Conservation (phyloP, 2,329 filamentous ascomycete species). For the Cryphonectria naterciae region DNA sequence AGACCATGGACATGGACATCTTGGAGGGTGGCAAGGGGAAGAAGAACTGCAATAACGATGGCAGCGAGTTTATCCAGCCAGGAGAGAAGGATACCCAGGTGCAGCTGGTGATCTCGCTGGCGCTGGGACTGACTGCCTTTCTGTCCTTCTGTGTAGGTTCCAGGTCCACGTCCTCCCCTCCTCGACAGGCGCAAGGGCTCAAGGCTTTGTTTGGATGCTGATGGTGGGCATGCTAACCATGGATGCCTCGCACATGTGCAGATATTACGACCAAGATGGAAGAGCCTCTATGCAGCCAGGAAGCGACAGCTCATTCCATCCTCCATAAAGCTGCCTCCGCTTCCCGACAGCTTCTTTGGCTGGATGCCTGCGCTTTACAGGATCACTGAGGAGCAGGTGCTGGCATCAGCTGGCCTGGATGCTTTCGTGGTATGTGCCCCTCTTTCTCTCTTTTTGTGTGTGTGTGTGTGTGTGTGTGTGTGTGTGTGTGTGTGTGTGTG, state of each 20-base stretch:
- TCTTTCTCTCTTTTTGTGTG: no score
- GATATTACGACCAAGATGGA: conserved; percentile 90
- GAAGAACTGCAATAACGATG: conserved; percentile 30
- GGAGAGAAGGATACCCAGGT: conserved; percentile 55
- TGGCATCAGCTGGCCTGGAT: conserved; percentile 89
- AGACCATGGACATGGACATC: conserved; percentile 12
- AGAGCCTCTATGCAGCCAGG: conserved; percentile 84
- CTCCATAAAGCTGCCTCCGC: conserved; percentile 66
- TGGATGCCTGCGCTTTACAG: conserved; percentile 88
- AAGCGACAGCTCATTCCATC: conserved; percentile 70
- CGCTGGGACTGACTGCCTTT: conserved; percentile 72
- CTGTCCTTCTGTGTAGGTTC: conserved; percentile 72
- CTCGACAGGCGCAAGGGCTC: not conserved
- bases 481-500: no score
- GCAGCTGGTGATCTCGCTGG: conserved; percentile 74
- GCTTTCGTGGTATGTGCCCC: conserved; percentile 75
- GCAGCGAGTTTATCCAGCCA: conserved; percentile 39
- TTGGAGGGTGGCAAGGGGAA: conserved; percentile 23
- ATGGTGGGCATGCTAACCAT: conserved; percentile 10
- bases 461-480: no score
- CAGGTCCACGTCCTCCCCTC: not conserved
- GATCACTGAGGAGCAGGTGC: conserved; percentile 86
- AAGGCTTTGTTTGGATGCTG: not conserved
- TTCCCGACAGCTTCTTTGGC: conserved; percentile 85
- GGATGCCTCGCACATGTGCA: conserved; percentile 41